These are phyloP conservation scores for Leucosporidium creatinivorum DNA, from an alignment of 768 basidiomycete species.

Conservation along the genomic window DNA sequence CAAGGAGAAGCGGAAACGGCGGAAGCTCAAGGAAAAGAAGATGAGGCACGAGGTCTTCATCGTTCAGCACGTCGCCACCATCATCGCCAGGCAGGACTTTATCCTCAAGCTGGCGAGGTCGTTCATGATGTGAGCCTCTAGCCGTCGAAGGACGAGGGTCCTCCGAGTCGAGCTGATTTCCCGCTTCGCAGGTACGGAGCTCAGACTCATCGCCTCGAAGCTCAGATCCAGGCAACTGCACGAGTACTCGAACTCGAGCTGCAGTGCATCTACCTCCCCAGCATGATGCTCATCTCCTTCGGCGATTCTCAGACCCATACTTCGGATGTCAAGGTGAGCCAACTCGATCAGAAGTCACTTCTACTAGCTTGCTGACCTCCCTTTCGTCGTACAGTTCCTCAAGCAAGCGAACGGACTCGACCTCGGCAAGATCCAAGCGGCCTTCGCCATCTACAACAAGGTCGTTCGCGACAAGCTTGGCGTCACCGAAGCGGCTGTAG, in stretches of 20 bases:
- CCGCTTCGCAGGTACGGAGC: constrained; percentile 38
- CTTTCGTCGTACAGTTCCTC: constrained; percentile 21
- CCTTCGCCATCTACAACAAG: constrained; percentile 28
- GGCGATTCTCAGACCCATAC: constrained; percentile 73
- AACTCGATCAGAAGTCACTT: not conserved
- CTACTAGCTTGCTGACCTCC: not conserved
- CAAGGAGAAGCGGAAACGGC: constrained; percentile 42
- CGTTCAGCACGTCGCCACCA: constrained; percentile 50
- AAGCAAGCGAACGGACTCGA: constrained; percentile 50
- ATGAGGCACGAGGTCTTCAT: constrained; percentile 71
- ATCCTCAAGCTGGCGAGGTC: constrained; percentile 47
- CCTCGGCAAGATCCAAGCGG: constrained; percentile 60
- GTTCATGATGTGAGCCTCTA: constrained; percentile 44
- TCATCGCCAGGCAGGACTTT: constrained; percentile 48
- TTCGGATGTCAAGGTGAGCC: constrained; percentile 55
- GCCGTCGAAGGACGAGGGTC: no score
- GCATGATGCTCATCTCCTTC: constrained; percentile 68
- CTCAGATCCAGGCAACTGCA: constrained; percentile 48
- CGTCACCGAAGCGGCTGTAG: constrained; percentile 61
- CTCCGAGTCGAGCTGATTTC: not conserved
- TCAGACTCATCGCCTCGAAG: constrained; percentile 48
- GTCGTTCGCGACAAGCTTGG: constrained; percentile 64
- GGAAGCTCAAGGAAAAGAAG: constrained; percentile 49
- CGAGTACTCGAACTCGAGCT: constrained; percentile 44
- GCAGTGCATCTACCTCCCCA: constrained; percentile 45